phyloP scores from a whole-genome alignment of 192 early-diverging fungal genomes.

The Glomus cerebriforme region DNA sequence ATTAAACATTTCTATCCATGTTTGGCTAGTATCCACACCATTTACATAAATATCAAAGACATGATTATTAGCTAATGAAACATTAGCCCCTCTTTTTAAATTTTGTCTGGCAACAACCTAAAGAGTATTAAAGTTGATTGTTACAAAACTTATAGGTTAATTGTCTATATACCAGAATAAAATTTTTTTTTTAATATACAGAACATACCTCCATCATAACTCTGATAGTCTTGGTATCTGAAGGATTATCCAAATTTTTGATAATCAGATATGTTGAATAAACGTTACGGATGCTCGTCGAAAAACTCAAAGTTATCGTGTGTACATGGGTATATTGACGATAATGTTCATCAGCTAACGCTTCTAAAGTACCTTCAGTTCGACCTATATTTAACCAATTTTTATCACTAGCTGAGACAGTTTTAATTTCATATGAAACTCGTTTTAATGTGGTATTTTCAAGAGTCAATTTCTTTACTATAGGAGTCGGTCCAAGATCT shows the following conservation, averaged over 20 bases:
- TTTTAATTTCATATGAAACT: constrained; percentile 64
- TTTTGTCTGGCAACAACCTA: constrained; percentile 54
- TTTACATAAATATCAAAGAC: constrained; percentile 80
- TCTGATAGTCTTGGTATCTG: constrained; percentile 73
- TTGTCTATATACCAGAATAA: background rate
- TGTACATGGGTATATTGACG: constrained; percentile 41
- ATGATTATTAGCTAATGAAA: constrained; percentile 46
- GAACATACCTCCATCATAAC: constrained; percentile 63
- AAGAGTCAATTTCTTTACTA: constrained; percentile 64
- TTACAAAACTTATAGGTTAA: background rate
- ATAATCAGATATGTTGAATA: constrained; percentile 74
- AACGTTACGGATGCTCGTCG: constrained; percentile 57
- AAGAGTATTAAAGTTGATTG: background rate
- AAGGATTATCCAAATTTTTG: constrained; percentile 71
- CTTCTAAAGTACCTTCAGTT: constrained; percentile 71
- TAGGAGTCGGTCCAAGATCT: constrained; percentile 58
- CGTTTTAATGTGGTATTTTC: constrained; percentile 58
- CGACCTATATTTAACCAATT: constrained; percentile 69
- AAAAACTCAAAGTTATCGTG: constrained; percentile 65
- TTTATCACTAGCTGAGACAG: constrained; percentile 56
- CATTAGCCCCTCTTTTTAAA: constrained; percentile 40
- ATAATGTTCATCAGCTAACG: constrained; percentile 39
- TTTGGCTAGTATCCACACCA: constrained; percentile 54
- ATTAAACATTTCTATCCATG: constrained; percentile 67
- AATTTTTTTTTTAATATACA: background rate